Base-by-base conservation (phyloP, 2,329 filamentous ascomycete genomes). In the Daldinia sp. region DNA sequence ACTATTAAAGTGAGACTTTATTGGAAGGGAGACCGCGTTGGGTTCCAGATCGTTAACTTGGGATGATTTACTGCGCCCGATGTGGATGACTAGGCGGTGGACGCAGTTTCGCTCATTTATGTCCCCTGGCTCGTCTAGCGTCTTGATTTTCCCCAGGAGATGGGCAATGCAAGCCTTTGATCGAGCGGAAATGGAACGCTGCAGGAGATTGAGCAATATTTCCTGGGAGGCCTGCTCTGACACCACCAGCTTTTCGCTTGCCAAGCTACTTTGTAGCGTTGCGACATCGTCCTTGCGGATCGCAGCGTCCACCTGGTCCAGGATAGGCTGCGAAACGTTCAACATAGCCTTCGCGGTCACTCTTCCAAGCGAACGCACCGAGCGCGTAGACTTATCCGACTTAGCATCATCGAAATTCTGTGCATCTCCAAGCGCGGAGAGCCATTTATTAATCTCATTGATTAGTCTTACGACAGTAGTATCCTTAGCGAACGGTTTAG, bases 21-120 rank as follows among this genome's bases (percentile, higher is more conserved):
- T 81, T 3, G 84, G 82, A 30, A 87, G 83, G 0, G 84, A 81
- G 42, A 82, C 84, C 41, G 87, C 81, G 20, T 86, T 85, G 0
- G 82, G 82, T 23, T 86, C 83, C 20, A 85, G 79, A 57, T 89
- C 87, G 2, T 81, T 81, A 3, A 80, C 75, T 0, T 81, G 79
- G 0, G 80, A 77, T 1, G 83, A 83, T 69, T 88, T 87, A n/a
- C 91, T 89, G 55, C 95, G 90, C 18, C 95, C 94, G 74, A 98
- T 97, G 20, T 94, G 91, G 67, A 98, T 97, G 46, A 99, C 92
- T 2, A 98, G 85, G 7, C 96, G 90, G 78, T 99, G 96, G 55
- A 99, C 89, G 78, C 93, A 96, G 78, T 98, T 99, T 12, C 96
- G 91, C 74, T 92, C 90, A 80, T 98, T 97, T 77, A 99, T 93